Conservation (phyloP, 2,329 filamentous ascomycete species). For the Calonectria pseudoturangicola region DNA sequence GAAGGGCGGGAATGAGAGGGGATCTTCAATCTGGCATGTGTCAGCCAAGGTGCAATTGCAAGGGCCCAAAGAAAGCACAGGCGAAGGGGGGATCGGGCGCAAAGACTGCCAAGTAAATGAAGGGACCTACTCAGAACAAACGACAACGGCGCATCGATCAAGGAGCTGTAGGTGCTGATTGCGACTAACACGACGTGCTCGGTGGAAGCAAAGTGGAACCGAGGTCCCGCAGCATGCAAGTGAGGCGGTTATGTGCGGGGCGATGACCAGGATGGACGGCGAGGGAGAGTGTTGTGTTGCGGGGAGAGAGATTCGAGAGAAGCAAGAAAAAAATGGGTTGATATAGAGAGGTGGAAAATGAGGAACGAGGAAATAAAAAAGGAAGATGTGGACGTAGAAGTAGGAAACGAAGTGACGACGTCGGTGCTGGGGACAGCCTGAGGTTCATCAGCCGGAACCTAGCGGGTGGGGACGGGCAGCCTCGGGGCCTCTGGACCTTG, state of each 20-base stretch:
- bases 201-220: conserved; percentile 31
- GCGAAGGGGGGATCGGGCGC: background rate
- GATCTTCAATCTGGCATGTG: background rate
- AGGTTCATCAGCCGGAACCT: conserved; percentile 38
- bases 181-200: conserved; percentile 38
- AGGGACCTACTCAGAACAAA: conserved; percentile 32
- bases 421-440: conserved; percentile 37
- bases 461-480: conserved; percentile 39
- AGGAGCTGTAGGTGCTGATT: conserved; percentile 21
- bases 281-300: conserved; percentile 12
- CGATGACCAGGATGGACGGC: background rate
- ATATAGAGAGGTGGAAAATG: conserved; percentile 34
- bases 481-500: conserved; percentile 22
- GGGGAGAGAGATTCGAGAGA: conserved; percentile 27
- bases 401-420: conserved; percentile 36
- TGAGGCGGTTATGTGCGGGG: conserved; percentile 1
- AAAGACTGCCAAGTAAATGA: background rate
- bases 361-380: conserved; percentile 38
- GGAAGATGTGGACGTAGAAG: conserved; percentile 32
- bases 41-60: background rate
- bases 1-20: conserved; percentile 28
- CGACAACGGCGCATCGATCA: conserved; percentile 21
- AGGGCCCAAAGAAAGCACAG: background rate
- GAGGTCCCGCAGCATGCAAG: conserved; percentile 22
- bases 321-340: conserved; percentile 31